These are phyloP conservation scores for Boechera stricta DNA, from an alignment of 345 rosid genomes.

Conservation along the genomic window DNA sequence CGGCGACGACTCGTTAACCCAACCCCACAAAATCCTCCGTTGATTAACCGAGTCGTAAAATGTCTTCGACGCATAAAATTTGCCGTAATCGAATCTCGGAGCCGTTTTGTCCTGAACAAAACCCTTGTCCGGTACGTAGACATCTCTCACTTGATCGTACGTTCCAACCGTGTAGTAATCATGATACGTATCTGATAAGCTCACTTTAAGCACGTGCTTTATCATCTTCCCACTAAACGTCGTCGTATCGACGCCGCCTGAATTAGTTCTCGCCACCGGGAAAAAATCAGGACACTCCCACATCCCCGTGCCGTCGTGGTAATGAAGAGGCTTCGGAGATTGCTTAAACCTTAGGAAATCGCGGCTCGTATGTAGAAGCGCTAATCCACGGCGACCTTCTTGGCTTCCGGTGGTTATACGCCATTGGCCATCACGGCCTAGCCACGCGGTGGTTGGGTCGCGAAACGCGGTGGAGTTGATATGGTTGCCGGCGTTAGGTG, in stretches of 20 bases:
- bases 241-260: slow-evolving; percentile 36
- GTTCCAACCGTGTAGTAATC: slow-evolving; percentile 68
- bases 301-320: slow-evolving; percentile 55
- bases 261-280: slow-evolving; percentile 49
- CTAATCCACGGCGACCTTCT: slow-evolving; percentile 50
- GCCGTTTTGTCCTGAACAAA: slow-evolving; percentile 52
- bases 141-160: slow-evolving; percentile 48
- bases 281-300: slow-evolving; percentile 93
- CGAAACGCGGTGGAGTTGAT: slow-evolving; percentile 50
- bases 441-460: slow-evolving; percentile 81
- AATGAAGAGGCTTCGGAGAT: slow-evolving; percentile 57
- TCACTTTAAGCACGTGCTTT: slow-evolving; percentile 68
- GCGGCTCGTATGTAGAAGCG: slow-evolving; percentile 55
- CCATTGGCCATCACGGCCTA: slow-evolving; percentile 57
- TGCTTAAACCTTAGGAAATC: slow-evolving; percentile 58
- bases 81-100: slow-evolving; percentile 71
- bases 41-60: slow-evolving; percentile 57
- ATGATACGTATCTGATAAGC: slow-evolving; percentile 51
- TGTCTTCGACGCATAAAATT: slow-evolving; percentile 77
- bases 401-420: slow-evolving; percentile 57
- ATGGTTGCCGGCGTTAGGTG: slow-evolving; percentile 40
- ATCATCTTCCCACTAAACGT: slow-evolving; percentile 14
- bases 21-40: slow-evolving; percentile 65
- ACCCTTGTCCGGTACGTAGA: slow-evolving; percentile 51
- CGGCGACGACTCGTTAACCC: slow-evolving; percentile 59